Conservation (phyloP, 306 rosid species). For the Dicorynia guianensis region DNA sequence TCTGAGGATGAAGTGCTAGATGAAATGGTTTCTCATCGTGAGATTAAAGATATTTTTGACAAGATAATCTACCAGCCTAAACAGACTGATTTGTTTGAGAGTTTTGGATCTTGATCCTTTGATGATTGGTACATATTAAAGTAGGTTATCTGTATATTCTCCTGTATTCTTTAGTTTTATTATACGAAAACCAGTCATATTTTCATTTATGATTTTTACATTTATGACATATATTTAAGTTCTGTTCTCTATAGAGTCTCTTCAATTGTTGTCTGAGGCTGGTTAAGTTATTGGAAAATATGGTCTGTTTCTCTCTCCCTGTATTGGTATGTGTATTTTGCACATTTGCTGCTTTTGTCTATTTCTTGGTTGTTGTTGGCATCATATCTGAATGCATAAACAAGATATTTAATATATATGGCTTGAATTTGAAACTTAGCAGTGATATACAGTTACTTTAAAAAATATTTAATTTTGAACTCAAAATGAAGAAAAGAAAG, state of each 20-base stretch:
- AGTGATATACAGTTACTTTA: neutral
- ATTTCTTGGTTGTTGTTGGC: neutral
- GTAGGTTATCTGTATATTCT: neutral
- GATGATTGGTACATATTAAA: neutral
- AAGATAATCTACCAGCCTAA: slow-evolving; percentile 20
- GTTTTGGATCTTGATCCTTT: neutral
- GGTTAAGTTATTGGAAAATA: neutral
- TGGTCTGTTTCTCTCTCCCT: neutral
- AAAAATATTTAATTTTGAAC: neutral
- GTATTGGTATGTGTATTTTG: neutral
- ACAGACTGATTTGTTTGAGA: slow-evolving; percentile 29
- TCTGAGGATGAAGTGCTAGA: slow-evolving; percentile 46
- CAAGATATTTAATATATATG: neutral
- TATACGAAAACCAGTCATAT: neutral
- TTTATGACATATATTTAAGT: neutral
- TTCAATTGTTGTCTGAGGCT: neutral
- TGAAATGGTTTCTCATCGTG: slow-evolving; percentile 30
- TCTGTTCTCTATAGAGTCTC: neutral
- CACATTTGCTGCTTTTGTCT: neutral
- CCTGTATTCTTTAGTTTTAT: too few relatives aligned
- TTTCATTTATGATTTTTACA: neutral
- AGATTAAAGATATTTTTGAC: slow-evolving; percentile 45
- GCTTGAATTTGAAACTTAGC: neutral
- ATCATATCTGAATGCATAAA: neutral
- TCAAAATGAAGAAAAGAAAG: neutral